Evolutionary conservation across 371 early-diverging fungal species (phyloP).

Genomic region (Parasitella parasitica): DNA sequence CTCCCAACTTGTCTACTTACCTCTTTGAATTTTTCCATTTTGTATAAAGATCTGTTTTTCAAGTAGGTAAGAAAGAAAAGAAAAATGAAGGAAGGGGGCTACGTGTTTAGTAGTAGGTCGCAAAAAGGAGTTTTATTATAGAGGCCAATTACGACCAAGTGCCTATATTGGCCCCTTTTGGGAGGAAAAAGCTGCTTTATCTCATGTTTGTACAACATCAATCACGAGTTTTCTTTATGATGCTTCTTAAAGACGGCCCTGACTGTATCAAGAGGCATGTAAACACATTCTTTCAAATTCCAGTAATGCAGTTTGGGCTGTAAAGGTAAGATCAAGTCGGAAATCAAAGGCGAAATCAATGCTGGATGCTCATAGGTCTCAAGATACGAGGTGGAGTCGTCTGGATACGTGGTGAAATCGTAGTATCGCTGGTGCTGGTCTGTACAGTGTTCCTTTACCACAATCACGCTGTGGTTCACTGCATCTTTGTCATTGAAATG

Average conservation of each 20-base stretch:
- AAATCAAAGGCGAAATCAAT: slow-evolving; percentile 17
- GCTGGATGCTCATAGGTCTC: slow-evolving; percentile 37
- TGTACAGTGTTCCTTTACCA: background rate
- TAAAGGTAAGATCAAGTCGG: slow-evolving; percentile 18
- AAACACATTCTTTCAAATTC: slow-evolving; percentile 27
- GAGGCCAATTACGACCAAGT: slow-evolving; percentile 6
- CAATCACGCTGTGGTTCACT: background rate
- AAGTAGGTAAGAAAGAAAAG: background rate
- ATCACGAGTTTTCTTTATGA: background rate
- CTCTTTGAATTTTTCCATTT: slow-evolving; percentile 28
- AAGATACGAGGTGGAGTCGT: slow-evolving; percentile 19
- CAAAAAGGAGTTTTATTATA: background rate
- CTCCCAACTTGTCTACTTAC: slow-evolving; percentile 3
- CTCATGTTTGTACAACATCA: background rate
- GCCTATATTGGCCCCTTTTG: slow-evolving; percentile 13
- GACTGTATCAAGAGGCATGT: slow-evolving; percentile 9
- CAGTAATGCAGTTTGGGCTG: slow-evolving; percentile 11
- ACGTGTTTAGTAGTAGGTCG: background rate
- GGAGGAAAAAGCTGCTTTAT: background rate
- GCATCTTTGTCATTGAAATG: background rate
- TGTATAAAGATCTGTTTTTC: background rate
- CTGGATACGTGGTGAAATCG: slow-evolving; percentile 22
- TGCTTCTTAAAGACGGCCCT: background rate
- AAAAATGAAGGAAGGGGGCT: slow-evolving; percentile 10
- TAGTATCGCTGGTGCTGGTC: background rate